Evolutionary conservation across 1,284 basidiomycete genomes (phyloP), one percentile per base, ranked within the genome.

Genomic region (Phylloporus sp.): DNA sequence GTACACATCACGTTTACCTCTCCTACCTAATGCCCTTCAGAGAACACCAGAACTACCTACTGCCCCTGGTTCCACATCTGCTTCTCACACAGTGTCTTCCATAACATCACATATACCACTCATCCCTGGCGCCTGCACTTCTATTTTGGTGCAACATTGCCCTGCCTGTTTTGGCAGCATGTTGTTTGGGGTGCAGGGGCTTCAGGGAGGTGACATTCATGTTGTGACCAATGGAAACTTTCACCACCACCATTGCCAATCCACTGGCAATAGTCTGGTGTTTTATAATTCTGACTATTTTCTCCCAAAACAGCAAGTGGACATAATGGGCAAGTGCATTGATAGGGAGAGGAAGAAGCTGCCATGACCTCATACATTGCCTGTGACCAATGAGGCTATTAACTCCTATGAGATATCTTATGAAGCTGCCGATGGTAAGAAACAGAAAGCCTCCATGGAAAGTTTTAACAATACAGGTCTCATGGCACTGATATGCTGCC

Each of bases 131-230:
- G n/a, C n/a, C n/a, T n/a, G n/a, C n/a, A n/a, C n/a, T n/a, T n/a
- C n/a, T n/a, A n/a, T n/a, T n/a, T n/a, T n/a, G n/a, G n/a, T n/a
- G n/a, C n/a, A n/a, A n/a, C n/a, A n/a, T n/a, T n/a, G n/a, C n/a
- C n/a, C n/a, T n/a, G n/a, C n/a, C n/a, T n/a, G n/a, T n/a, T n/a
- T n/a, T n/a, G n/a, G n/a, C n/a, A 50, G 59, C 24, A 44, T 29
- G 2, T 5, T 18, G 1, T 63, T 63, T 20, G 53, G 58, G 4
- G 32, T 34, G 2, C 12, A 44, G 5, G 24, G n/a, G 13, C 37
- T 22, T 40, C n/a, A 61, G 42, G 58, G 55, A 6, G 59, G 59
- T 0, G 50, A 64, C 31, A 57, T 61, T 2, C 58, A 63, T 6
- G 40, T 61, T 18, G 46, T 50, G 50, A n/a, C n/a, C n/a, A n/a